Percentiles rank a stretch among this genome's conserved stretches.
phyloP scores from a whole-genome alignment of 2,329 filamentous ascomycete genomes.

The Onygenales sp. region DNA sequence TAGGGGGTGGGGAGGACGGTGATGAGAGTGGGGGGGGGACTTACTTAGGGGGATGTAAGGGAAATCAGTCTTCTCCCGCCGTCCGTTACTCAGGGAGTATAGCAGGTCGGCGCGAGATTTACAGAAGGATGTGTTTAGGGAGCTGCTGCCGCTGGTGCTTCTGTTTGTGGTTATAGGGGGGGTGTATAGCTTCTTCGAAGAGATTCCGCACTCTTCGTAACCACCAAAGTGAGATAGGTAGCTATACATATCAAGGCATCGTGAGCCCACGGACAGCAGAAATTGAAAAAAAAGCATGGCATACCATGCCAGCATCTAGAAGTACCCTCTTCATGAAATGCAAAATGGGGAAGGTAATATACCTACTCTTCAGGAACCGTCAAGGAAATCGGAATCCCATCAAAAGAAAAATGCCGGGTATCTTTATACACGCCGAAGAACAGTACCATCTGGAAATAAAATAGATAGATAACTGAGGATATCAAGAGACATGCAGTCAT shows the following conservation, averaged over 20 bases:
- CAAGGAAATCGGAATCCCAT: background rate
- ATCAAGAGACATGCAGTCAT: conserved; percentile 32
- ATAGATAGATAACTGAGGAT: conserved; percentile 29
- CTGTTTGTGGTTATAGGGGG: conserved; percentile 13
- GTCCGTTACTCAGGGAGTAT: conserved; percentile 32
- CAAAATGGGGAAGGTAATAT: conserved; percentile 3
- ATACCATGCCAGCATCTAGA: no score
- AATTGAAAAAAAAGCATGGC: no score
- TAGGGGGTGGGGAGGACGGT: background rate
- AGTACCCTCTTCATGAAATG: background rate
- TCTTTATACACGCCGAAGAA: background rate
- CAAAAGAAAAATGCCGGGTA: background rate
- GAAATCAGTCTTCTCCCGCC: conserved; percentile 31
- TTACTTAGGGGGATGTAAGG: conserved; percentile 30
- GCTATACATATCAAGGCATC: conserved; percentile 14
- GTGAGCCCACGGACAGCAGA: background rate
- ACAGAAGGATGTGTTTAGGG: conserved; percentile 20
- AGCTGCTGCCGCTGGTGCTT: conserved; percentile 9
- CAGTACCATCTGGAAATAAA: conserved; percentile 26
- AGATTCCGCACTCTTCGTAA: conserved; percentile 27
- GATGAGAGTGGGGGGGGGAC: background rate
- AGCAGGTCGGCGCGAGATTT: conserved; percentile 26
- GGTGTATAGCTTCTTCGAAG: conserved; percentile 25
- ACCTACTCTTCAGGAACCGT: conserved; percentile 15
- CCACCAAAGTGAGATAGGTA: conserved; percentile 28